Conservation (phyloP, 805 yeast species). For the Vanderwaltozyma polyspora region DNA sequence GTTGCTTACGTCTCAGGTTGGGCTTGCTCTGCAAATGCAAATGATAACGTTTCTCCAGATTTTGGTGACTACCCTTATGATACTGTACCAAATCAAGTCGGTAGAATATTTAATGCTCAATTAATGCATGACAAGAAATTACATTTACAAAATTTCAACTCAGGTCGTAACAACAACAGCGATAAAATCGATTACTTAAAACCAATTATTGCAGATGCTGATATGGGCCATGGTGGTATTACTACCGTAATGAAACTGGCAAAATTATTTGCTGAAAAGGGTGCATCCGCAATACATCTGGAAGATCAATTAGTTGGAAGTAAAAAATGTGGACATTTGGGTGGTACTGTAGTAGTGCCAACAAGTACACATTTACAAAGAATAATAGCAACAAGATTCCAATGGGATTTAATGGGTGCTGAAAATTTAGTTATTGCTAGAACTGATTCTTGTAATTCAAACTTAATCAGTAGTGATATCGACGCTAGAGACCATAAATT, state of each 20-base stretch:
- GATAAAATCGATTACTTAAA: conserved; percentile 38
- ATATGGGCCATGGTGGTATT: conserved; percentile 56
- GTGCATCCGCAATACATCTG: conserved; percentile 56
- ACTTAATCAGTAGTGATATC: conserved; percentile 37
- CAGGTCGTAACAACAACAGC: conserved; percentile 11
- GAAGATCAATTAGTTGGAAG: conserved; percentile 60
- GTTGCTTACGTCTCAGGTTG: conserved; percentile 49
- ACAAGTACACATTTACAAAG: conserved; percentile 45
- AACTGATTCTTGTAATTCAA: conserved; percentile 48
- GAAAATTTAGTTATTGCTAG: conserved; percentile 49
- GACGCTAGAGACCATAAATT: conserved; percentile 50
- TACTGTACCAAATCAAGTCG: conserved; percentile 59
- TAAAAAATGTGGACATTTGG: conserved; percentile 53
- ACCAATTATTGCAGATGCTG: conserved; percentile 58
- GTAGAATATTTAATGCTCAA: conserved; percentile 48
- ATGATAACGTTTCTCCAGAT: conserved; percentile 55
- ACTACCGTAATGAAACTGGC: conserved; percentile 56
- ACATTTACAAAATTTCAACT: conserved; percentile 27
- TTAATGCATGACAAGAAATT: conserved; percentile 44
- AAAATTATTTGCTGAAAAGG: conserved; percentile 53
- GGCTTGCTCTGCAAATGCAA: conserved; percentile 49
- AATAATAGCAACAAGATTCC: conserved; percentile 46
- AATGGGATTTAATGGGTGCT: conserved; percentile 54
- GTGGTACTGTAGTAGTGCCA: conserved; percentile 54
- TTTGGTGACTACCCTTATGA: conserved; percentile 62